These are phyloP conservation scores for Trichomonas gallinae DNA, from an alignment of 208 protist genomes.

Conservation along the genomic window DNA sequence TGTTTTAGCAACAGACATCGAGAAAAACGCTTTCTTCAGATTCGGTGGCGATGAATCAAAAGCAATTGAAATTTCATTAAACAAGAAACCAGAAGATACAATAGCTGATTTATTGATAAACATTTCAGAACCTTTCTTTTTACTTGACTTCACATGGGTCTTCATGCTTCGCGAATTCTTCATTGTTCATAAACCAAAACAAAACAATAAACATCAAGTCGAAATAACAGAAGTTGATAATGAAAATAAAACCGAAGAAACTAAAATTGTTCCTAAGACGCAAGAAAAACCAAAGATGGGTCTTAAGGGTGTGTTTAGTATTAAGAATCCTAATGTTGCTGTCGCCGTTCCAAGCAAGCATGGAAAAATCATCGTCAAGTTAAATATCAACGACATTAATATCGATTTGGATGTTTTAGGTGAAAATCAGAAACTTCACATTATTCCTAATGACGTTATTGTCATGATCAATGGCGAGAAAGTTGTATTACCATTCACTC, in stretches of 20 bases:
- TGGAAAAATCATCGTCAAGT: background rate
- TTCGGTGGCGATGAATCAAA: background rate
- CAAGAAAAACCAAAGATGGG: background rate
- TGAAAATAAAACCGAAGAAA: background rate
- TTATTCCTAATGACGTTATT: background rate
- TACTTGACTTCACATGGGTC: background rate
- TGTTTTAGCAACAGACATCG: background rate
- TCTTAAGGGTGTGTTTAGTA: background rate
- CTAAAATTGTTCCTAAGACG: background rate
- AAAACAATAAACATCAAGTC: background rate
- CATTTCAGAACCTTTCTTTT: background rate
- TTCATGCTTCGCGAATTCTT: background rate
- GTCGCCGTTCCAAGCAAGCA: background rate
- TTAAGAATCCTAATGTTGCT: background rate
- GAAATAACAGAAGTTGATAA: background rate
- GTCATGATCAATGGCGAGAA: background rate
- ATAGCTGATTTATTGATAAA: background rate
- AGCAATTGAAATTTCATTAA: background rate
- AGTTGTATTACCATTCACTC: background rate
- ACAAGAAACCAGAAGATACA: background rate
- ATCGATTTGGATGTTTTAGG: background rate
- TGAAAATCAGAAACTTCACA: background rate
- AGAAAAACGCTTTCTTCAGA: background rate
- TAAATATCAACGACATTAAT: background rate
- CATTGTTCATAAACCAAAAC: background rate